Base-by-base conservation (phyloP, 2,329 filamentous ascomycete species). In the Penicillium janthinellum region DNA sequence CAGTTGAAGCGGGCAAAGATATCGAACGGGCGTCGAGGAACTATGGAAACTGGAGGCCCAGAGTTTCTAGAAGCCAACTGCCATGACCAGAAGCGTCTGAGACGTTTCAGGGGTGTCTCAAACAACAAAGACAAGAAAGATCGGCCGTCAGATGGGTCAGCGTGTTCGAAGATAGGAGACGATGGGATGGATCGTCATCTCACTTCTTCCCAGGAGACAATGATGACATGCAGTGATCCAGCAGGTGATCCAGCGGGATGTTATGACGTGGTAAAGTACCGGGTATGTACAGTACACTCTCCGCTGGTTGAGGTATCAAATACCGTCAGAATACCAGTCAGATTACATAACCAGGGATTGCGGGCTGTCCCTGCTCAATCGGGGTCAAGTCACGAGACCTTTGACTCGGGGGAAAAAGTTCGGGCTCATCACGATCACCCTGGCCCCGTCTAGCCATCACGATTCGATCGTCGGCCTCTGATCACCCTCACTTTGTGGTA, bases 341-440 rank as follows among this genome's bases (percentile, higher is more conserved):
- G 22, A 53, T 41, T 53, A 44, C 38, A 15, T 42, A 41, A 53
- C n/a, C 34, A 22, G 45, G 57, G 44, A 44, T 51, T 60, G 54
- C 41, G 11, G 25, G 4, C 25, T 28, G 25, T 44, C 42, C 54
- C 61, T 66, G 34, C 61, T 47, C 15, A 48, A 56, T 42, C 42
- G 11, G 47, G 42, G 14, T 28, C 49, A 28, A 54, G 64, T 69
- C 67, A 69, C 67, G 67, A 65, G 67, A 65, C 61, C 25, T 10
- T 61, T 63, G 65, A 63, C 61, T 39, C 12, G 31, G 55, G 60
- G 61, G 63, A 65, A 68, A 69, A 67, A 61, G 60, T 69, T 67
- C 65, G 57, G 62, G 59, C 55, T 57, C 58, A 54, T 60, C 59
- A 56, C 56, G 59, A 59, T 48, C 48, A 49, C 42, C 37, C 38